Evolutionary conservation across 768 basidiomycete species (phyloP).

Genomic region (Suillus brevipes): DNA sequence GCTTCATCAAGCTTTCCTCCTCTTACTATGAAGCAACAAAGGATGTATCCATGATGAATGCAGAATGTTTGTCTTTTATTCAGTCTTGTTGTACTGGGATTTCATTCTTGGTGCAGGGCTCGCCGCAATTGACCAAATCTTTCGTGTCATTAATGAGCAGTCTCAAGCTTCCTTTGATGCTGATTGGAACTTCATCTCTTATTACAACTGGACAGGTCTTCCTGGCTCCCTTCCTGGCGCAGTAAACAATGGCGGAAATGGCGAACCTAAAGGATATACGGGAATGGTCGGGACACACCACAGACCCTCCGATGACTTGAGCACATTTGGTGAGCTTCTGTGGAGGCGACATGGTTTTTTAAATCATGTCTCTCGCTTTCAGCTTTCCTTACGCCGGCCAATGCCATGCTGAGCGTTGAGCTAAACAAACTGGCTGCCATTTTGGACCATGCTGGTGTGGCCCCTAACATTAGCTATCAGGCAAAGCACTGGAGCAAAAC

Average conservation of each 20-base stretch:
- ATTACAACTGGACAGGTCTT: slow-evolving; percentile 82
- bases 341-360: background rate
- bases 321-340: slow-evolving; percentile 52
- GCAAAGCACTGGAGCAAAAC: slow-evolving; percentile 59
- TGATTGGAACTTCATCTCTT: slow-evolving; percentile 72
- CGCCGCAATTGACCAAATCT: slow-evolving; percentile 66
- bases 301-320: slow-evolving; percentile 74
- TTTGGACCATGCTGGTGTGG: slow-evolving; percentile 49
- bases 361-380: background rate
- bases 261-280: slow-evolving; percentile 73
- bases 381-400: slow-evolving; percentile 79
- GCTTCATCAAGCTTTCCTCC: slow-evolving; percentile 76
- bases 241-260: slow-evolving; percentile 68
- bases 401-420: slow-evolving; percentile 82
- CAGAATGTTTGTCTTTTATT: slow-evolving; percentile 49
- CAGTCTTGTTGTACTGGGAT: background rate
- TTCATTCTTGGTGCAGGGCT: slow-evolving; percentile 48
- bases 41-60: slow-evolving; percentile 71
- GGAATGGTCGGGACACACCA: slow-evolving; percentile 77
- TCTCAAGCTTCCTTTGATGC: slow-evolving; percentile 69
- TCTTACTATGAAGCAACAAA: slow-evolving; percentile 72
- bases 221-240: slow-evolving; percentile 56
- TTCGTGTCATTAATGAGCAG: slow-evolving; percentile 76
- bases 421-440: slow-evolving; percentile 58
- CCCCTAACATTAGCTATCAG: slow-evolving; percentile 49